These are phyloP conservation scores for Bipolaris zeicola DNA, from an alignment of 2,329 filamentous ascomycete genomes.

Conservation along the genomic window DNA sequence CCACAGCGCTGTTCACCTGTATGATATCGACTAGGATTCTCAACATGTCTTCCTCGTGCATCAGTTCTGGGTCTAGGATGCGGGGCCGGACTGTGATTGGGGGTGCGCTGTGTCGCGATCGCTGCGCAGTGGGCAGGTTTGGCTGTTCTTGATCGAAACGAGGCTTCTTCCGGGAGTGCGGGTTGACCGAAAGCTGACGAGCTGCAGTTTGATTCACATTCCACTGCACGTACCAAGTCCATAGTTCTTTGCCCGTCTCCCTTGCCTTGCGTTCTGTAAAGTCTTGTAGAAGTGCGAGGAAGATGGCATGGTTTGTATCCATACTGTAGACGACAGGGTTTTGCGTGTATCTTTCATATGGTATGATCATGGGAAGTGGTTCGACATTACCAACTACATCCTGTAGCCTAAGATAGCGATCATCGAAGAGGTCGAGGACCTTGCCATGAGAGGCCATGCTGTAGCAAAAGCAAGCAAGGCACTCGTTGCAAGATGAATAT, in stretches of 20 bases:
- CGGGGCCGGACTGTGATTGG: conserved; percentile 25
- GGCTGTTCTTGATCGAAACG: conserved; percentile 19
- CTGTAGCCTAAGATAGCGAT: conserved; percentile 38
- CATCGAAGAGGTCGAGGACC: conserved; percentile 39
- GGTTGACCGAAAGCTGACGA: neutral
- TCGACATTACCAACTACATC: conserved; percentile 41
- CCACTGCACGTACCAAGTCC: conserved; percentile 45
- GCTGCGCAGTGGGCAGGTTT: neutral
- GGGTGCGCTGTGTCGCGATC: conserved; percentile 11
- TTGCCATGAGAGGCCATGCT: conserved; percentile 38
- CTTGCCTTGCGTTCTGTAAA: conserved; percentile 32
- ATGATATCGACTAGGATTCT: conserved; percentile 42
- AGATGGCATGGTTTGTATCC: conserved; percentile 31
- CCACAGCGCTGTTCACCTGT: conserved; percentile 29
- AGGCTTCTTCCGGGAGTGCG: conserved; percentile 30
- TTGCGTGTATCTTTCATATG: conserved; percentile 36
- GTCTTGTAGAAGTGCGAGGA: conserved; percentile 37
- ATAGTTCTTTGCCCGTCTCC: conserved; percentile 31
- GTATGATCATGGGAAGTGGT: conserved; percentile 38
- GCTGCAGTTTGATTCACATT: conserved; percentile 23
- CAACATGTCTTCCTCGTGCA: conserved; percentile 36
- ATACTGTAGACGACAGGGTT: conserved; percentile 37
- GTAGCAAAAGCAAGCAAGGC: neutral
- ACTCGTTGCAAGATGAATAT: neutral
- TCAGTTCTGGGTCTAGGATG: conserved; percentile 29